Evolutionary conservation across 192 early-diverging fungal genomes (phyloP).

Genomic region (Linnemannia hyalina): DNA sequence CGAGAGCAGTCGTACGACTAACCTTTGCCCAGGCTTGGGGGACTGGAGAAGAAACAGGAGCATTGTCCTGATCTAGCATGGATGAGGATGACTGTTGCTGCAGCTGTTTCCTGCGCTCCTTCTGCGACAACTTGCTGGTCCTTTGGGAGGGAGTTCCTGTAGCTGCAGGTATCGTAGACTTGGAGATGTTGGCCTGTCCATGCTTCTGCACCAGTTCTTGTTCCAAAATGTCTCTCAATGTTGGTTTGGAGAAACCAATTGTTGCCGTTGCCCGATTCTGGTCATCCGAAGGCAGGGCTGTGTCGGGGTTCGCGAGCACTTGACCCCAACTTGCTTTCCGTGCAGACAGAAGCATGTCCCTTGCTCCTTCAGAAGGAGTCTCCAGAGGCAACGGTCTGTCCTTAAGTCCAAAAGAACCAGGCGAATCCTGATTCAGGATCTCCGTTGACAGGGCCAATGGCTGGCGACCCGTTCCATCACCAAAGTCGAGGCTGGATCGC

Average conservation of each 20-base stretch:
- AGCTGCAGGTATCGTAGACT: background rate
- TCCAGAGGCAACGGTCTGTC: constrained; percentile 22
- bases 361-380: constrained; percentile 6
- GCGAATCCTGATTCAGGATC: background rate
- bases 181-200: background rate
- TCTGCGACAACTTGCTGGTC: constrained; percentile 50
- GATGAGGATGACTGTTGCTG: constrained; percentile 28
- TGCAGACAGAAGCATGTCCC: constrained; percentile 15
- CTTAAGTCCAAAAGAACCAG: background rate
- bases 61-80: constrained; percentile 9
- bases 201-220: constrained; percentile 35
- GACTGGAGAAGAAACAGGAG: background rate
- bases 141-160: constrained; percentile 10
- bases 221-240: constrained; percentile 61
- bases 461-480: background rate
- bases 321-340: constrained; percentile 35
- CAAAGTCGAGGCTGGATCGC: background rate
- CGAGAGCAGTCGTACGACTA: background rate
- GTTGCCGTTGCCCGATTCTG: background rate
- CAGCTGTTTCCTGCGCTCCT: constrained; percentile 44
- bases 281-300: background rate
- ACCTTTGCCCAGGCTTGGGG: constrained; percentile 24
- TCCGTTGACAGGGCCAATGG: background rate
- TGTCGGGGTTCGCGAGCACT: constrained; percentile 7
- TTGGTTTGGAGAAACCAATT: constrained; percentile 13